Percentiles rank a stretch among this genome's conserved stretches.
Evolutionary conservation across 2,329 filamentous ascomycete genomes (phyloP).

Genomic region (Dactylonectria estremocensis): DNA sequence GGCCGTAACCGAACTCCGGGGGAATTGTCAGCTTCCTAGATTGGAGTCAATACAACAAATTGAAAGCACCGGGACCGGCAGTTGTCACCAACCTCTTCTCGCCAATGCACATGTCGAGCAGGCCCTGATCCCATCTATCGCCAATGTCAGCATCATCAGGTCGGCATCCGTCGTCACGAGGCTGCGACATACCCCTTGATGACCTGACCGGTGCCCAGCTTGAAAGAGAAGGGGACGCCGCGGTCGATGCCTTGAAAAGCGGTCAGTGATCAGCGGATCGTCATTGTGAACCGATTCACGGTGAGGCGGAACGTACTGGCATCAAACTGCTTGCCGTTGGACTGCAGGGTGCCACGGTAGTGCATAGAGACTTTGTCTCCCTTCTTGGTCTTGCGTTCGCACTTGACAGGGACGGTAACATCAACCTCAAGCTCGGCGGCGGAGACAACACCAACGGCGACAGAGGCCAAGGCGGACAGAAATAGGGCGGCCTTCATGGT

Average conservation of each 20-base stretch:
- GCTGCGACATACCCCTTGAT: constrained; percentile 81
- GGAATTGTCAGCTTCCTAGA: constrained; percentile 86
- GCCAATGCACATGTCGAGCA: constrained; percentile 95
- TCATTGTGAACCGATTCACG: constrained; percentile 16
- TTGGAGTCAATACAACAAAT: constrained; percentile 30
- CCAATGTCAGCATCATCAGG: constrained; percentile 38
- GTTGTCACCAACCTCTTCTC: constrained; percentile 77
- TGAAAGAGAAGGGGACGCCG: constrained; percentile 82
- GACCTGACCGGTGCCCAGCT: constrained; percentile 84
- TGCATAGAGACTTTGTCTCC: constrained; percentile 90
- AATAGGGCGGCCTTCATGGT: constrained; percentile 67
- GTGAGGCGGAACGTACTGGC: constrained; percentile 66
- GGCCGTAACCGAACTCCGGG: constrained; percentile 88
- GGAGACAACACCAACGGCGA: constrained; percentile 66
- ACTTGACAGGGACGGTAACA: constrained; percentile 80
- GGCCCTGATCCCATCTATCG: constrained; percentile 87
- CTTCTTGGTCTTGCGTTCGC: constrained; percentile 81
- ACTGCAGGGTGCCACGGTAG: constrained; percentile 86
- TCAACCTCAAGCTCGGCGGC: constrained; percentile 81
- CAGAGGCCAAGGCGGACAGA: constrained; percentile 67
- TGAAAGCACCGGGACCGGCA: constrained; percentile 4
- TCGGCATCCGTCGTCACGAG: constrained; percentile 24
- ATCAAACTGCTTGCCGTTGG: constrained; percentile 86
- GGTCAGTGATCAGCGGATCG: constrained; percentile 30
- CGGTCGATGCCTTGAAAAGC: constrained; percentile 76